Conservation (phyloP, 345 rosid genomes). For the Eucalyptus urophylla region DNA sequence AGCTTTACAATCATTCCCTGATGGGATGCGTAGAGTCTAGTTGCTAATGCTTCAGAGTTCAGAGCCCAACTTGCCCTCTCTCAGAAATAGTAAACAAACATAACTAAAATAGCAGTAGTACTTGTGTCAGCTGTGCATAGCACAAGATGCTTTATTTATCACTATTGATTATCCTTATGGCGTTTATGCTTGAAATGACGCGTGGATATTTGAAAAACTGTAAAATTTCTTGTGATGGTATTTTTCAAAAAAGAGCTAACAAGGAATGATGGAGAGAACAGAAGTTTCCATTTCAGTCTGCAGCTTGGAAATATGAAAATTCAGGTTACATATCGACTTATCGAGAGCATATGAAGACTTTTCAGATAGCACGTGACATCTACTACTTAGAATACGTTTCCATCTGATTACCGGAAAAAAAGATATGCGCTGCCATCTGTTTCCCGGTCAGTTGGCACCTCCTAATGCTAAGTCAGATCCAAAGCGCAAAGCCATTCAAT, state of each 20-base stretch:
- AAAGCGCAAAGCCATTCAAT: rapidly evolving
- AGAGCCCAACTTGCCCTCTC: background rate
- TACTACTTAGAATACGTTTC: background rate
- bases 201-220: background rate
- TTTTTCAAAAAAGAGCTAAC: background rate
- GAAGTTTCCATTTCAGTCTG: background rate
- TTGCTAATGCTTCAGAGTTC: background rate
- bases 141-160: background rate
- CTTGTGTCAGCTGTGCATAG: background rate
- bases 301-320: background rate
- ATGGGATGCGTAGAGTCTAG: background rate
- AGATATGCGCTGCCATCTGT: background rate
- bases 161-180: background rate
- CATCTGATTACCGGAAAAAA: background rate
- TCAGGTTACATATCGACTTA: background rate
- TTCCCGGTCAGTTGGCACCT: background rate
- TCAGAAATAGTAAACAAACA: background rate
- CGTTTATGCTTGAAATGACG: background rate
- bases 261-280: background rate
- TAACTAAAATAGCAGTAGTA: background rate
- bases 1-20: background rate
- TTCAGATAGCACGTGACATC: background rate
- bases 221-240: rapidly evolving
- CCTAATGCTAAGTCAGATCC: background rate
- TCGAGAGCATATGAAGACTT: background rate